phyloP scores from a whole-genome alignment of 2,329 filamentous ascomycete genomes.

The Pestalotiopsis sp. region DNA sequence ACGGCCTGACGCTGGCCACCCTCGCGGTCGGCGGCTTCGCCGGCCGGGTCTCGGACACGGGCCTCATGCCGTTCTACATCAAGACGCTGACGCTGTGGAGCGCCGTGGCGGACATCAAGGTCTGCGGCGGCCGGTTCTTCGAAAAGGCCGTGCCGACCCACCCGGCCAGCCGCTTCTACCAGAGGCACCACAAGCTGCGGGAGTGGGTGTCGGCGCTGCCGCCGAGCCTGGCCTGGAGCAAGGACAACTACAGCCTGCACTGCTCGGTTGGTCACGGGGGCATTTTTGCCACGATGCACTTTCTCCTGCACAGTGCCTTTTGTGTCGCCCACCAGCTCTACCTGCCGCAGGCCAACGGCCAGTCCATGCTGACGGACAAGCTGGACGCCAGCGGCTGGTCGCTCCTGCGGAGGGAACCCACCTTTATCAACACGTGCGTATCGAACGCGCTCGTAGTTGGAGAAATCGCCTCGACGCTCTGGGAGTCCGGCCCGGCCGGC shows the following conservation, averaged over 20 bases:
- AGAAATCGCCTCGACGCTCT: slow-evolving; percentile 6
- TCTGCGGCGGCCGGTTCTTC: slow-evolving; percentile 10
- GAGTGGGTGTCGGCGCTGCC: slow-evolving; percentile 7
- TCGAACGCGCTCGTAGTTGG: slow-evolving; percentile 7
- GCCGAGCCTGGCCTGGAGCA: slow-evolving; percentile 5
- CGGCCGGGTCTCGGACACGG: slow-evolving; percentile 8
- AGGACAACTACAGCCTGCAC: slow-evolving; percentile 8
- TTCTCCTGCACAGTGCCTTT: slow-evolving; percentile 9
- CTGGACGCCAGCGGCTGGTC: slow-evolving; percentile 8
- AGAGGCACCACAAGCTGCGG: slow-evolving; percentile 6
- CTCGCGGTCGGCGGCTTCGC: slow-evolving; percentile 8
- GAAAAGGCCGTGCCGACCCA: slow-evolving; percentile 9
- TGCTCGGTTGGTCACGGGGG: slow-evolving; percentile 1
- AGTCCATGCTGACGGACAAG: slow-evolving; percentile 5
- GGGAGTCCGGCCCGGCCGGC: background rate
- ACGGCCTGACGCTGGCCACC: slow-evolving; percentile 2
- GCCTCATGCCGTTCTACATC: slow-evolving; percentile 9
- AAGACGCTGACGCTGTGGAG: slow-evolving; percentile 10
- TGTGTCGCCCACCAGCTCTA: slow-evolving; percentile 10
- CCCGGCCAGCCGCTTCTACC: slow-evolving; percentile 9
- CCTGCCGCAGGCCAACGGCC: slow-evolving; percentile 7
- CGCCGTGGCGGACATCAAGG: slow-evolving; percentile 9
- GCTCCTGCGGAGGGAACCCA: slow-evolving; percentile 1
- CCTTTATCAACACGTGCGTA: slow-evolving; percentile 10
- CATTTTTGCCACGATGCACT: slow-evolving; percentile 10